Evolutionary conservation across 441 rosid species (phyloP).

Genomic region (Erysimum cheiri): DNA sequence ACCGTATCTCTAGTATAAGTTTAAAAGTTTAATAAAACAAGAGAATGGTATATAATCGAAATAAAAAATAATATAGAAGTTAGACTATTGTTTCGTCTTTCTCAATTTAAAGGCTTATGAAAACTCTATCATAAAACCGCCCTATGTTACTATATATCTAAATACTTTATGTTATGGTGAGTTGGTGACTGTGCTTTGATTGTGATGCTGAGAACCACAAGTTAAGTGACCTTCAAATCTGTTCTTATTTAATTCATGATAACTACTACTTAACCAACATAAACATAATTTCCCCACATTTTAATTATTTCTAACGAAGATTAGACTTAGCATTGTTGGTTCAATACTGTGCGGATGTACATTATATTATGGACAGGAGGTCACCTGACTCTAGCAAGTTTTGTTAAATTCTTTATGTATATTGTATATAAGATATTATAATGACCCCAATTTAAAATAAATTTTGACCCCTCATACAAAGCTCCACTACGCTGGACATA

Average conservation of each 20-base stretch:
- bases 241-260: constrained; percentile 39
- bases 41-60: not conserved
- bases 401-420: not conserved
- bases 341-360: not conserved
- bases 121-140: not conserved
- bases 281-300: constrained; percentile 33
- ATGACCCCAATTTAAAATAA: too few species aligned
- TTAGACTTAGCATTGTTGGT: constrained; percentile 23
- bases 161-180: constrained; percentile 8
- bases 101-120: constrained; percentile 20
- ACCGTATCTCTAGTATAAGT: not conserved
- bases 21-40: not conserved
- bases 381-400: not conserved
- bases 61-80: not conserved
- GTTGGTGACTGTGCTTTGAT: constrained; percentile 31
- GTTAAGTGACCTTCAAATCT: constrained; percentile 25
- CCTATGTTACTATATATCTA: constrained; percentile 10
- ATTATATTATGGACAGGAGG: not conserved
- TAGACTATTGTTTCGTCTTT: constrained; percentile 21
- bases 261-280: constrained; percentile 39
- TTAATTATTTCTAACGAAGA: constrained; percentile 9
- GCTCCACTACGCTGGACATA: not conserved
- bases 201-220: constrained; percentile 33
- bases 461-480: too few species aligned
- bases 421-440: too few species aligned